phyloP scores from a whole-genome alignment of 2,329 filamentous ascomycete genomes.

The Whalleya microplaca region DNA sequence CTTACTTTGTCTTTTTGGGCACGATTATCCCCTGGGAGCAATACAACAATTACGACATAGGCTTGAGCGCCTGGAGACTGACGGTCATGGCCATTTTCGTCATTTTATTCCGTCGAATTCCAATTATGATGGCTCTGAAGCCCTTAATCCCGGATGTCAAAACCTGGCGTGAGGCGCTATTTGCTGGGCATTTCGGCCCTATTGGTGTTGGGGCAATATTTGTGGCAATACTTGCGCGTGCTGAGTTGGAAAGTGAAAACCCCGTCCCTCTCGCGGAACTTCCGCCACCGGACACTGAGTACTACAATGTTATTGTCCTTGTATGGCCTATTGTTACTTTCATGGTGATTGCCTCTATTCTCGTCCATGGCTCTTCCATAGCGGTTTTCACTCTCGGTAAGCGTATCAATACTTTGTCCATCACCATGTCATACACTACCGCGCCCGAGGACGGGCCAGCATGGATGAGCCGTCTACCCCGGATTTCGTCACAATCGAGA shows the following conservation, averaged over 20 bases:
- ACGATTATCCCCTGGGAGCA: slow-evolving; percentile 96
- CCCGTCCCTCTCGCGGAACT: slow-evolving; percentile 73
- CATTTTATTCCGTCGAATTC: slow-evolving; percentile 93
- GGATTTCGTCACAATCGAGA: slow-evolving; percentile 68
- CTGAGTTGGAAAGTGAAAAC: slow-evolving; percentile 79
- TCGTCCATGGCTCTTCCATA: slow-evolving; percentile 97
- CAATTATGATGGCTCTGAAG: slow-evolving; percentile 89
- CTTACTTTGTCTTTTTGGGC: slow-evolving; percentile 97
- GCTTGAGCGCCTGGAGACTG: slow-evolving; percentile 83
- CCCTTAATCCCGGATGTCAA: slow-evolving; percentile 95
- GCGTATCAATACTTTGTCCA: slow-evolving; percentile 92
- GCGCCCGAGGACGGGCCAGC: slow-evolving; percentile 84
- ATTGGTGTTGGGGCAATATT: slow-evolving; percentile 98
- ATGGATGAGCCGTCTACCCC: slow-evolving; percentile 93
- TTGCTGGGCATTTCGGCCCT: slow-evolving; percentile 95
- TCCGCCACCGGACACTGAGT: slow-evolving; percentile 56
- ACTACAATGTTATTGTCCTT: slow-evolving; percentile 75
- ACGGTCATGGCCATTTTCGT: slow-evolving; percentile 94
- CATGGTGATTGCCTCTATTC: slow-evolving; percentile 89
- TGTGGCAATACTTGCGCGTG: slow-evolving; percentile 86
- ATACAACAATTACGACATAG: slow-evolving; percentile 76
- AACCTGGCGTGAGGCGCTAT: slow-evolving; percentile 95
- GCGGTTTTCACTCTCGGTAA: slow-evolving; percentile 98
- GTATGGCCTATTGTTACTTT: slow-evolving; percentile 98
- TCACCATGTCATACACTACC: slow-evolving; percentile 95